Evolutionary conservation across 2,329 filamentous ascomycete genomes (phyloP), one percentile per base, ranked within the genome.

Genomic region (Venturia effusa): DNA sequence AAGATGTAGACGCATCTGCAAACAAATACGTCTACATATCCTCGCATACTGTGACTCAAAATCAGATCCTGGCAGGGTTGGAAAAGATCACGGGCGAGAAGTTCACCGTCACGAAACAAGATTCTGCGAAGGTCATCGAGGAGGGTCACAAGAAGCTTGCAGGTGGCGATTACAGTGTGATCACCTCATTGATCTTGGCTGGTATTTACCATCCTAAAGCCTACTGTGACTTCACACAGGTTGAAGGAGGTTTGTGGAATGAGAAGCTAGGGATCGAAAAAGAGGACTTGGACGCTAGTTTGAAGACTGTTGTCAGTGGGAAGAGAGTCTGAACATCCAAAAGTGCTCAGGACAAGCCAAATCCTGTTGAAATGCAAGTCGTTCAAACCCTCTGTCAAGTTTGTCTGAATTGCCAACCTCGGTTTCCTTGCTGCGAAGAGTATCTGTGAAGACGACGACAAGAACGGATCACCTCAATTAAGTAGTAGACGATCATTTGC

Each of bases 11-110:
- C 22, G 73, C 78, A 64, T 86, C 83, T 0, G 79, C 77, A 41
- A 88, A 88, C 70, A 77, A 81, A 66, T 83, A 84, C 70, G 71
- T 88, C 37, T 79, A 78, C 61, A 74, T 87, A 19, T 79, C 83
- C 2, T 84, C 81, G 0, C 83, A 86, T 67, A 79, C 79, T 37
- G 79, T 81, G 0, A 80, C 81, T 1, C 84, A 87, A 72, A 82
- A 82, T 22, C 77, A 87, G 67, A 72, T 89, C 1, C 69, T 88
- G 1, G 71, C 74, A 15, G 70, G 78, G 0, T 73, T 83, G 2
- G 83, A 88, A 72, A 78, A 80, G 64, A 73, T 78, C 13, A 82
- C 81, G 0, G 80, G 79, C 1, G 69, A 74, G 22, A 80, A 81
- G 66, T 86, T 80, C 77, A 74, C 76, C 0, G 74, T 85, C 1